A percentile compares a stretch with the other conserved stretches of the same genome.
These are phyloP conservation scores for Quillaja saponaria DNA, from an alignment of 306 rosid species.

Conservation along the genomic window DNA sequence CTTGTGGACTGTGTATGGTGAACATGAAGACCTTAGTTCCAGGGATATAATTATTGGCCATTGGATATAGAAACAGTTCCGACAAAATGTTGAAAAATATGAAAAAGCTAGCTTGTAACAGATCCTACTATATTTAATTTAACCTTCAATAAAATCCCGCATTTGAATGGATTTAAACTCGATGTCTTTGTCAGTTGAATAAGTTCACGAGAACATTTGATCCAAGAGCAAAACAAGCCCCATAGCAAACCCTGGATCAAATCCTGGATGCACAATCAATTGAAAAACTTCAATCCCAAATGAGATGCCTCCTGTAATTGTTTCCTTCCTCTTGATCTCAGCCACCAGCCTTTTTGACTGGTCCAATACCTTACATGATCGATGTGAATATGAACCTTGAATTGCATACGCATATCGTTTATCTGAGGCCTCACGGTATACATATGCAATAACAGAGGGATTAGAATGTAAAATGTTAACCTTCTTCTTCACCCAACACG, in stretches of 20 bases:
- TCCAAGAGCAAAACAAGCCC: conserved; percentile 69
- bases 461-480: conserved; percentile 40
- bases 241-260: conserved; percentile 75
- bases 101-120: no score
- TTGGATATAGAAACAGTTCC: no score
- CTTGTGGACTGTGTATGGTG: no score
- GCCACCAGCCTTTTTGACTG: conserved; percentile 56
- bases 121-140: no score
- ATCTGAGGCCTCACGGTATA: conserved; percentile 36
- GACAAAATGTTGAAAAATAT: no score
- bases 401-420: conserved; percentile 42
- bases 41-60: no score
- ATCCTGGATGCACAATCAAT: conserved; percentile 60
- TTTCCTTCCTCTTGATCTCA: conserved; percentile 72
- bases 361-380: conserved; percentile 71
- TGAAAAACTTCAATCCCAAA: conserved; percentile 77
- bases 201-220: conserved; percentile 63
- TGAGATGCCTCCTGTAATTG: conserved; percentile 48
- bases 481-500: conserved; percentile 59
- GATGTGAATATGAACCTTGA: conserved; percentile 61
- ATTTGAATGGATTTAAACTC: no score
- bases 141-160: no score
- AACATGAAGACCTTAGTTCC: no score
- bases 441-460: conserved; percentile 47
- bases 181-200: no score